A percentile compares a stretch with the other conserved stretches of the same genome.
Conservation (phyloP, 2,329 filamentous ascomycete genomes). For the Bipolaris gigantea region DNA sequence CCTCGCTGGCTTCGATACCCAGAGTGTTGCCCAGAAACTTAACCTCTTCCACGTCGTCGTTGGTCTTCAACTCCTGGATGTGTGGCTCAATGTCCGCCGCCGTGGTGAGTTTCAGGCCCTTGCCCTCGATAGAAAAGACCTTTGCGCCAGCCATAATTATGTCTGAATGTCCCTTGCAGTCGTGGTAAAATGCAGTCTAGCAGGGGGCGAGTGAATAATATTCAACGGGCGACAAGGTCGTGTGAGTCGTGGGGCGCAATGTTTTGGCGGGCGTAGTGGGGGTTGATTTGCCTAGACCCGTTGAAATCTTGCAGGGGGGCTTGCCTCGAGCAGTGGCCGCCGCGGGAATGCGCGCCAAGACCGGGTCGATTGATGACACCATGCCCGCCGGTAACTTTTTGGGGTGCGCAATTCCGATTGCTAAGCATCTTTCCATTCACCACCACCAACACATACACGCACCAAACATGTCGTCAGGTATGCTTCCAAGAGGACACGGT, state of each 20-base stretch:
- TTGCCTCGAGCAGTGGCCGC: constrained; percentile 10
- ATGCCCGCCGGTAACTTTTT: constrained; percentile 9
- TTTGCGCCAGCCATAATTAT: constrained; percentile 55
- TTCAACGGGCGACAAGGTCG: constrained; percentile 2
- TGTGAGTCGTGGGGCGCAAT: constrained; percentile 16
- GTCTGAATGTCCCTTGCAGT: neutral
- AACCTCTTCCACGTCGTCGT: constrained; percentile 79
- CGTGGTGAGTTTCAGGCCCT: constrained; percentile 87
- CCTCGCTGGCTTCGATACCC: constrained; percentile 83
- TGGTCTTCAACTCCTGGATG: constrained; percentile 72
- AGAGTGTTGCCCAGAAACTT: constrained; percentile 88
- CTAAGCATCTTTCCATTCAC: constrained; percentile 27
- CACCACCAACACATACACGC: constrained; percentile 11
- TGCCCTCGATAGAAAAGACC: constrained; percentile 88
- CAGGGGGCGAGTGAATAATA: constrained; percentile 1
- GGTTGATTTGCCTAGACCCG: constrained; percentile 27
- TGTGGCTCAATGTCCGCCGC: constrained; percentile 84
- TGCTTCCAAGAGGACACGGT: constrained; percentile 16
- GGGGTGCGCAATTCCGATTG: constrained; percentile 23
- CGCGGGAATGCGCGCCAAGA: constrained; percentile 30
- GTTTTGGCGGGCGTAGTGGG: constrained; percentile 36
- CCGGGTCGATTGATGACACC: constrained; percentile 24
- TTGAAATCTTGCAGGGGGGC: constrained; percentile 14
- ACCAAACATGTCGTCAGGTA: constrained; percentile 43
- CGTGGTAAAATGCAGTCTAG: constrained; percentile 5